phyloP scores from a whole-genome alignment of 2,329 filamentous ascomycete species.

The Diaporthe ampelina region DNA sequence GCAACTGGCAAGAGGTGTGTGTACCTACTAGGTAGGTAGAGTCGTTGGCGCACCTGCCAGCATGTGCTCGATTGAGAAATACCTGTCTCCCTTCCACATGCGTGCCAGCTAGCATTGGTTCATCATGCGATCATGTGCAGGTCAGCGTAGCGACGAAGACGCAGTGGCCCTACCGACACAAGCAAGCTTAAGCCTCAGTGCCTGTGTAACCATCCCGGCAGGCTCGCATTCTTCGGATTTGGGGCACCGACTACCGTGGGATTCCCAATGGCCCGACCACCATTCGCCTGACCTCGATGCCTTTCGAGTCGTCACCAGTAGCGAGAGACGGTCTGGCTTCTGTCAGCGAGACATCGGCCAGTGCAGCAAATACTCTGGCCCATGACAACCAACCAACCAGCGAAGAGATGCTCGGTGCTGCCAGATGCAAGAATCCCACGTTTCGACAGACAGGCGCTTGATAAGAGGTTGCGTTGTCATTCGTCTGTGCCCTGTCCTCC shows the following conservation, averaged over 20 bases:
- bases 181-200: neutral
- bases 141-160: neutral
- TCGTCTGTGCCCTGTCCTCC: constrained; percentile 55
- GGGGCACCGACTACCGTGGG: neutral
- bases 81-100: neutral
- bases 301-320: neutral
- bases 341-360: constrained; percentile 52
- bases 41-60: neutral
- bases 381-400: constrained; percentile 51
- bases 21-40: neutral
- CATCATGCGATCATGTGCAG: too few relatives aligned
- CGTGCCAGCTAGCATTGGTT: neutral
- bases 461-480: constrained; percentile 52
- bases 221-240: neutral
- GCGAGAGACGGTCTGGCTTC: constrained; percentile 46
- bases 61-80: neutral
- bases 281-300: neutral
- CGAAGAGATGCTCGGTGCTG: constrained; percentile 49
- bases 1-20: neutral
- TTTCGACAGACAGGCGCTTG: constrained; percentile 40
- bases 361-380: constrained; percentile 48
- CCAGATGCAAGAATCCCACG: constrained; percentile 50
- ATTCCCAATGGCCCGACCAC: neutral
- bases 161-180: neutral
- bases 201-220: neutral